Conservation (phyloP, 1,284 basidiomycete species). For the Ceratobasidium sp. region DNA sequence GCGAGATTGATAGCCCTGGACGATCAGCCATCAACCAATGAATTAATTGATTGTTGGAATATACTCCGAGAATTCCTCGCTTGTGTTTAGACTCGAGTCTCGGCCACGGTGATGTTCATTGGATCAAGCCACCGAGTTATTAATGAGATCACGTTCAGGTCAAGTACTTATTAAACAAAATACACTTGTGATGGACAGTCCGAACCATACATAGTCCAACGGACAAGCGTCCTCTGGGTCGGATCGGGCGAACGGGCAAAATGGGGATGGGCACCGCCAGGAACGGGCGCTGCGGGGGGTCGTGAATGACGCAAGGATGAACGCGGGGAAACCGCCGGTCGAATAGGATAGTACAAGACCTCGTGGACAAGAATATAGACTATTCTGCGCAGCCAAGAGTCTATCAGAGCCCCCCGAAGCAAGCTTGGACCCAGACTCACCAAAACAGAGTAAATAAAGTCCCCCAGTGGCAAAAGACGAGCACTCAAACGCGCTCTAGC, state of each 20-base stretch:
- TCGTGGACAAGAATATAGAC: conserved; percentile 19
- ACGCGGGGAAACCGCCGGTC: conserved; percentile 25
- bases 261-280: conserved; percentile 10
- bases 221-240: conserved; percentile 4
- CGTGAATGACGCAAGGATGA: conserved; percentile 1
- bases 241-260: background rate
- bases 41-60: background rate
- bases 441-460: conserved; percentile 12
- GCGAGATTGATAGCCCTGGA: conserved; percentile 35
- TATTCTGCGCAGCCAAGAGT: background rate
- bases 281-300: background rate
- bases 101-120: background rate
- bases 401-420: background rate
- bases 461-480: conserved; percentile 16
- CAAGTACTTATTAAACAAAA: conserved; percentile 35
- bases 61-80: conserved; percentile 25
- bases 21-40: conserved; percentile 30
- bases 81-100: conserved; percentile 22
- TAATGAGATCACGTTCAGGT: conserved; percentile 6
- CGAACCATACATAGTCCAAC: conserved; percentile 7
- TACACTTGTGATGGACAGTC: conserved; percentile 37
- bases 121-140: background rate
- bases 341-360: background rate
- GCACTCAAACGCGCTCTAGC: conserved; percentile 40
- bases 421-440: conserved; percentile 4